These are phyloP conservation scores for Dactylorhiza incarnata DNA, from an alignment of 106 monocot genomes.

Conservation along the genomic window DNA sequence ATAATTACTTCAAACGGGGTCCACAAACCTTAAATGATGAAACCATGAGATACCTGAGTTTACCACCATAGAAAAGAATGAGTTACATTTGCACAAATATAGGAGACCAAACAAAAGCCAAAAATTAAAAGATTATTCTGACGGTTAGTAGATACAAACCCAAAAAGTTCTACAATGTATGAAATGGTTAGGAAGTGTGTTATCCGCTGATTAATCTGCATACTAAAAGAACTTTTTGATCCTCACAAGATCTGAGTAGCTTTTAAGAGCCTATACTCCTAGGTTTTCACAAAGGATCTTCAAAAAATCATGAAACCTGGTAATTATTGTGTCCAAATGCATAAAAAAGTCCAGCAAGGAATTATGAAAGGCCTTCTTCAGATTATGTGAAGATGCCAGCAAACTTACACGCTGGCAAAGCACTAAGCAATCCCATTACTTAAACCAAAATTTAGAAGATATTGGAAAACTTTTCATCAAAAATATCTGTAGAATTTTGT, in stretches of 20 bases:
- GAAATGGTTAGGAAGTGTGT: too few relatives aligned
- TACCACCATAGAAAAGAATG: too few relatives aligned
- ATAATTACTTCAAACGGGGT: too few relatives aligned
- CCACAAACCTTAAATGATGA: too few relatives aligned
- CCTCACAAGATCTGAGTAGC: not conserved
- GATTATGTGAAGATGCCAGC: not conserved
- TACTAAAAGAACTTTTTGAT: not conserved
- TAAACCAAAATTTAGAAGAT: not conserved
- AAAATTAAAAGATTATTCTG: too few relatives aligned
- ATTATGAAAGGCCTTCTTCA: not conserved
- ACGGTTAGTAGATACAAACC: too few relatives aligned
- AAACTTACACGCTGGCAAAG: not conserved
- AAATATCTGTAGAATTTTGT: not conserved
- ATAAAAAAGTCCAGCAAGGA: not conserved
- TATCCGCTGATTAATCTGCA: too few relatives aligned
- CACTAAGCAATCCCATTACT: not conserved
- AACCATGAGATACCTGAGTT: too few relatives aligned
- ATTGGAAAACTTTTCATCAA: not conserved
- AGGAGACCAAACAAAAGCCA: too few relatives aligned
- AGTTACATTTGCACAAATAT: too few relatives aligned
- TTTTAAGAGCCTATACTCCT: not conserved
- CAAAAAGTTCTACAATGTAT: too few relatives aligned
- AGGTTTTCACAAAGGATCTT: not conserved
- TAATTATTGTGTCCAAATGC: not conserved
- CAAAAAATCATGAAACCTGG: not conserved